phyloP scores from a whole-genome alignment of 768 basidiomycete genomes.

The Hortiboletus flavorubellus region DNA sequence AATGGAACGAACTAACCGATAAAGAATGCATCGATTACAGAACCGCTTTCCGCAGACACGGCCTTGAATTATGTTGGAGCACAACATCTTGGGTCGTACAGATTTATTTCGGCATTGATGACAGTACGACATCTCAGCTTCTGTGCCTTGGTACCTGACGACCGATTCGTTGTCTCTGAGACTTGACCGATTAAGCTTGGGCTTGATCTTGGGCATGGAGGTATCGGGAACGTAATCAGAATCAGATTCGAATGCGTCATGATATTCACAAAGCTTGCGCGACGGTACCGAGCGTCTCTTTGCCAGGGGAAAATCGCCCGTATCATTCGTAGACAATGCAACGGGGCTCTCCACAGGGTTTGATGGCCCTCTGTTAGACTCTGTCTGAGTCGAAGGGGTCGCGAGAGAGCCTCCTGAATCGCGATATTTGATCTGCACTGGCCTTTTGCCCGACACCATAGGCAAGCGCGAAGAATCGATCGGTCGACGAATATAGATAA shows the following conservation, averaged over 20 bases:
- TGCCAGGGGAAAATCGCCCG: neutral
- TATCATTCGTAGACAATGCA: neutral
- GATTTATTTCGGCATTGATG: slow-evolving; percentile 36
- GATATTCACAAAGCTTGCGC: slow-evolving; percentile 14
- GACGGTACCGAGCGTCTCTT: slow-evolving; percentile 14
- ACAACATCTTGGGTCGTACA: slow-evolving; percentile 34
- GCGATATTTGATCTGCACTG: slow-evolving; percentile 32
- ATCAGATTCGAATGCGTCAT: slow-evolving; percentile 7
- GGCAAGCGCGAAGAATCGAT: slow-evolving; percentile 21
- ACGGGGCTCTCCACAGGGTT: neutral
- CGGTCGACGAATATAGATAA: slow-evolving; percentile 31
- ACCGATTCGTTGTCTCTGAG: neutral
- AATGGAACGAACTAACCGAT: slow-evolving; percentile 26
- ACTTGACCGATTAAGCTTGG: slow-evolving; percentile 6
- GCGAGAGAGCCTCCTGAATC: slow-evolving; percentile 6
- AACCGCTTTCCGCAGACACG: slow-evolving; percentile 32
- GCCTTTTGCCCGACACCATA: slow-evolving; percentile 17
- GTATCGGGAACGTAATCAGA: slow-evolving; percentile 12
- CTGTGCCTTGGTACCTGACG: neutral
- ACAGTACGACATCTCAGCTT: slow-evolving; percentile 22
- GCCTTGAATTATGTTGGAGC: slow-evolving; percentile 21
- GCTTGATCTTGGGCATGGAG: neutral
- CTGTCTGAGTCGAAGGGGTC: neutral
- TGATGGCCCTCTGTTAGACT: neutral
- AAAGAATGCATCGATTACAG: slow-evolving; percentile 34